Percentiles rank a stretch among this genome's conserved stretches.
phyloP scores from a whole-genome alignment of 2,329 filamentous ascomycete species.

The Aaosphaeria pasadenensis region DNA sequence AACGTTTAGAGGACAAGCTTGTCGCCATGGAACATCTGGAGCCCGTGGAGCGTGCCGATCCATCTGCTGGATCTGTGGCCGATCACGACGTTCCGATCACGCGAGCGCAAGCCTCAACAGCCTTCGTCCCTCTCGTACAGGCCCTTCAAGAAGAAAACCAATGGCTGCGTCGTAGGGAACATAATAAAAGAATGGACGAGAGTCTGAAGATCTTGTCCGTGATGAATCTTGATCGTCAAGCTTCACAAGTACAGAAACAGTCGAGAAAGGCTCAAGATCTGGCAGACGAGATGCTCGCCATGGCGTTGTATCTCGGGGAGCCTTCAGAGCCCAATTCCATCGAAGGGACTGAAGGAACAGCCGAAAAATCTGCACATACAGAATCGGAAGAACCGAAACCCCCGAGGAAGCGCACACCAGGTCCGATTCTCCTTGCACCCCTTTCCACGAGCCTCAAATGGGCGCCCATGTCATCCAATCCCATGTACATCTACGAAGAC shows the following conservation, averaged over 20 bases:
- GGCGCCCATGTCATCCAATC: neutral
- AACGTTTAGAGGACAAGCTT: slow-evolving; percentile 11
- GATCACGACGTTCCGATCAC: neutral
- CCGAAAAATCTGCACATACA: neutral
- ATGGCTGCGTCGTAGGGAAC: slow-evolving; percentile 25
- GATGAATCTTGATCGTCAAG: slow-evolving; percentile 5
- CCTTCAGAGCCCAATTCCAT: neutral
- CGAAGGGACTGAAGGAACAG: neutral
- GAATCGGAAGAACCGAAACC: neutral
- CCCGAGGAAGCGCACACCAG: neutral
- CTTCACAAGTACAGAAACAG: neutral
- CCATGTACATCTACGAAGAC: neutral
- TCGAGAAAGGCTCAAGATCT: slow-evolving; percentile 1
- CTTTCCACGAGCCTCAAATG: neutral
- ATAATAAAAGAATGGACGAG: slow-evolving; percentile 13
- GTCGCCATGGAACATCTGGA: slow-evolving; percentile 1
- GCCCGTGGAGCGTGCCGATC: neutral
- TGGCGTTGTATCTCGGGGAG: neutral
- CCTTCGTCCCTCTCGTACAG: slow-evolving; percentile 16
- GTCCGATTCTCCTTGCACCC: slow-evolving; percentile 1
- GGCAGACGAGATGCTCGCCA: slow-evolving; percentile 4
- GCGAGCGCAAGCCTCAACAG: slow-evolving; percentile 1
- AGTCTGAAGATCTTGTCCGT: slow-evolving; percentile 11
- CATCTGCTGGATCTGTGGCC: neutral
- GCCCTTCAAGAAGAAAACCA: slow-evolving; percentile 27